Conservation (phyloP, 176 grass and related monocot species). For the Cenchrus purpureus region DNA sequence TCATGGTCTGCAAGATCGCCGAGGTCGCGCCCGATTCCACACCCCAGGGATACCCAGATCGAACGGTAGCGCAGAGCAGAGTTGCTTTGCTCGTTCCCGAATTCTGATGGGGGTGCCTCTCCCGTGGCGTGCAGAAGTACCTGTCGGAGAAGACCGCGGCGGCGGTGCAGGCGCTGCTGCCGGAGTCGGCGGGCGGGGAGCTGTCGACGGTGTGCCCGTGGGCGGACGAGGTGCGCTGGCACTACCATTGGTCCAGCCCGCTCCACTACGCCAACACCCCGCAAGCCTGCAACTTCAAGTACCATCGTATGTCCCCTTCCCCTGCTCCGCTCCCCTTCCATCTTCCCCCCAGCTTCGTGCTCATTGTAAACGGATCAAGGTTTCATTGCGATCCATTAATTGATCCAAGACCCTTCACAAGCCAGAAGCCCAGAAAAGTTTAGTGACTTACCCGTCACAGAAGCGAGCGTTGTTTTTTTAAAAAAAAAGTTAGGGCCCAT, state of each 20-base stretch:
- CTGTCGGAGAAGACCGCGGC: slow-evolving; percentile 64
- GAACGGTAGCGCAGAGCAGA: neutral
- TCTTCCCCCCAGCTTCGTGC: neutral
- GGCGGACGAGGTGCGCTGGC: slow-evolving; percentile 71
- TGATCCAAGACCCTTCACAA: neutral
- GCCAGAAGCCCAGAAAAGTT: neutral
- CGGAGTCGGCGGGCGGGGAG: slow-evolving; percentile 64
- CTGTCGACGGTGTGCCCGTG: slow-evolving; percentile 84
- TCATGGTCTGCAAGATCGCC: slow-evolving; percentile 92
- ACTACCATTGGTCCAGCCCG: slow-evolving; percentile 75
- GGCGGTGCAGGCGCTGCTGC: slow-evolving; percentile 76
- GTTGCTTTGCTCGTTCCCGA: neutral
- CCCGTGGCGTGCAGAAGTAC: slow-evolving; percentile 45
- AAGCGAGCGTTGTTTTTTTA: slow-evolving; percentile 6
- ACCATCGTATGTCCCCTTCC: slow-evolving; percentile 46
- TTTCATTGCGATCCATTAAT: neutral
- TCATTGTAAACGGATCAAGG: too few species aligned
- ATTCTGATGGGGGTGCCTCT: neutral
- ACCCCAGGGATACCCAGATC: neutral
- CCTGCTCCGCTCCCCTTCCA: neutral
- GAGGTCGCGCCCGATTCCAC: slow-evolving; percentile 50
- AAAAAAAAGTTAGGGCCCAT: neutral
- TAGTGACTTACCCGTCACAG: too few species aligned
- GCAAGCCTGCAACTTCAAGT: slow-evolving; percentile 72
- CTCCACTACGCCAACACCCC: slow-evolving; percentile 93